Percentiles rank a stretch among this genome's conserved stretches.
phyloP scores from a whole-genome alignment of 2,329 filamentous ascomycete species.

The Microsporum ferrugineum region DNA sequence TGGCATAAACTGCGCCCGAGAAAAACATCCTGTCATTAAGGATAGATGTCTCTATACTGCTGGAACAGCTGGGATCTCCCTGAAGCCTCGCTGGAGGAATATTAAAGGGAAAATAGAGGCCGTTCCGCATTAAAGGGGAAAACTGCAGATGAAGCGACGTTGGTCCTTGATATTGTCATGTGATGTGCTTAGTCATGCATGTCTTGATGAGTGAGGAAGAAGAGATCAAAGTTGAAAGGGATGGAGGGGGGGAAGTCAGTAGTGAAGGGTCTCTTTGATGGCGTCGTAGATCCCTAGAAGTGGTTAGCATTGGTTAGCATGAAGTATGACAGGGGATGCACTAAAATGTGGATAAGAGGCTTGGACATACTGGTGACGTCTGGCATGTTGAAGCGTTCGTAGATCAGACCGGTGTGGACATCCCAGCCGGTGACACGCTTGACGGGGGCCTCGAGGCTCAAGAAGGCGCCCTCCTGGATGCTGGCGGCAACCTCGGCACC shows the following conservation, averaged over 20 bases:
- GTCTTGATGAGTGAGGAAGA: background rate
- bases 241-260: conserved; percentile 34
- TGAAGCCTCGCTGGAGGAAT: background rate
- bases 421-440: conserved; percentile 81
- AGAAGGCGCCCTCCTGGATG: conserved; percentile 77
- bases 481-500: conserved; percentile 82
- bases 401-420: conserved; percentile 67
- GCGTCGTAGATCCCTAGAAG: conserved; percentile 56
- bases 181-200: background rate
- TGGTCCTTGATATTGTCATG: background rate
- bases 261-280: conserved; percentile 55
- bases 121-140: background rate
- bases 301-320: conserved; percentile 5
- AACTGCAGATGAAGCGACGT: background rate
- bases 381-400: conserved; percentile 69
- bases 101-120: background rate
- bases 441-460: conserved; percentile 74
- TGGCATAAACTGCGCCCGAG: conserved; percentile 4
- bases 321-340: background rate
- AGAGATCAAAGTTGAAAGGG: background rate
- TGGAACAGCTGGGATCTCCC: background rate
- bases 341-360: too few relatives aligned
- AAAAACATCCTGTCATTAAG: conserved; percentile 6
- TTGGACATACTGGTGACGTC: conserved; percentile 68
- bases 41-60: conserved; percentile 7